These are phyloP conservation scores for Microbotryum scabiosae DNA, from an alignment of 1,284 basidiomycete species.

Conservation along the genomic window DNA sequence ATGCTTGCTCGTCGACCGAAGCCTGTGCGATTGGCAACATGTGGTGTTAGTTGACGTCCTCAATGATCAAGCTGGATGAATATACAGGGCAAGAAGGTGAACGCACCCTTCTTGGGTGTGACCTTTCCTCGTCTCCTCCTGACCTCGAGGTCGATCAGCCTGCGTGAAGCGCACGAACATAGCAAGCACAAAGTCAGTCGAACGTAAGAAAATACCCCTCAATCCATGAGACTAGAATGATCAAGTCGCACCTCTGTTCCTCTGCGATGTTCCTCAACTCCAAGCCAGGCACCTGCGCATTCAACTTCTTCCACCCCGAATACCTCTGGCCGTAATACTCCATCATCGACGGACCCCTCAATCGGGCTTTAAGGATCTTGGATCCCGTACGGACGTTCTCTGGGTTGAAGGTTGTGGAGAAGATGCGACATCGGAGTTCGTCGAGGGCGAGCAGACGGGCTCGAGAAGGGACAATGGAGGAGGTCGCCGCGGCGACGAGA, in stretches of 20 bases:
- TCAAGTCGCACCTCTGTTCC: constrained; percentile 18
- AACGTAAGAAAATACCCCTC: too few species aligned
- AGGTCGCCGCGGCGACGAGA: not conserved
- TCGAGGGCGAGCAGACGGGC: constrained; percentile 26
- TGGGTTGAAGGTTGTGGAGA: constrained; percentile 77
- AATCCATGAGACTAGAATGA: too few species aligned
- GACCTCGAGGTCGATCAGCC: constrained; percentile 26
- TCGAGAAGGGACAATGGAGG: constrained; percentile 1
- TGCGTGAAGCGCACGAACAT: not conserved
- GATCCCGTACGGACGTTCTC: constrained; percentile 65
- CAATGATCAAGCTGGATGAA: too few species aligned
- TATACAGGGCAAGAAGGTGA: not conserved
- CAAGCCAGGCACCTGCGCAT: constrained; percentile 16
- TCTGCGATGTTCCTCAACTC: constrained; percentile 21
- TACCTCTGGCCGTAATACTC: constrained; percentile 52
- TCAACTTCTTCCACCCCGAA: constrained; percentile 16
- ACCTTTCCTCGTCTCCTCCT: constrained; percentile 28
- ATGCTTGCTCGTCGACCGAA: constrained; percentile 28
- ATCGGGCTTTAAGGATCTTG: constrained; percentile 66
- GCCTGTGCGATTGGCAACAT: constrained; percentile 1
- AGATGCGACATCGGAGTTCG: constrained; percentile 53
- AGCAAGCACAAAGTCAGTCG: not conserved
- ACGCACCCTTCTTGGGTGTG: constrained; percentile 30
- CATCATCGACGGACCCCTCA: constrained; percentile 68
- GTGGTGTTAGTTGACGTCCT: not conserved